Evolutionary conservation across 768 basidiomycete genomes (phyloP), one percentile per base, ranked within the genome.

Genomic region (Filobasidium floriforme): DNA sequence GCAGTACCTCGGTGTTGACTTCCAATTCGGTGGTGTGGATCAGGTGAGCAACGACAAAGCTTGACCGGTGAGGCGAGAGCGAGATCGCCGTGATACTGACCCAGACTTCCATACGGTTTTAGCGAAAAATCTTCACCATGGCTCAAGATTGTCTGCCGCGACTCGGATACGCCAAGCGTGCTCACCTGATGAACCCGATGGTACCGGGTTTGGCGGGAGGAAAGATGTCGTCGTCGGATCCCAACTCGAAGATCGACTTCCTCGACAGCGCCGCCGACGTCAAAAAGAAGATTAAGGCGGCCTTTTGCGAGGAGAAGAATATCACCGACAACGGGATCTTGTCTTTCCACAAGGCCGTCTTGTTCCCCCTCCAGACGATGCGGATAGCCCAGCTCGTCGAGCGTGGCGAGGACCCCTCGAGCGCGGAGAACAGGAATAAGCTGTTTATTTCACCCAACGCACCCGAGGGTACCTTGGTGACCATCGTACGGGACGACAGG

Each of bases 81-180:
- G 54, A 22, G 40, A 65, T 46, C 57, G 59, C 70, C 37, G 59
- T 41, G 12, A 44, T 24, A 29, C 60, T 54, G 19, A 62, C 10
- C 41, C 28, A 62, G 10, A 37, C 41, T 44, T 22, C 37, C 11
- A 59, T n/a, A 24, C 32, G 32, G 9, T 37, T 37, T 37, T 75
- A 94, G 91, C 87, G 94, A 66, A 98, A 98, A 81, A 97, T 98
- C 75, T 99, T 99, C 80, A 97, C 92, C 22, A 94, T 94, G 73
- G 93, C 96, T 7, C 93, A 98, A 76, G 84, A 89, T 73, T 93
- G 92, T 84, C 88, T 99, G 61, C 96, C 96, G 4, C 84, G 85
- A 68, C 84, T 98, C 40, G 96, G 94, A 41, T 98, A 97, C 81
- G 80, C 82, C 61, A 97, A 96, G 79, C 90, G 94, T 41, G 89